phyloP scores from a whole-genome alignment of 306 rosid genomes.

The Cucurbita argyrosperma region DNA sequence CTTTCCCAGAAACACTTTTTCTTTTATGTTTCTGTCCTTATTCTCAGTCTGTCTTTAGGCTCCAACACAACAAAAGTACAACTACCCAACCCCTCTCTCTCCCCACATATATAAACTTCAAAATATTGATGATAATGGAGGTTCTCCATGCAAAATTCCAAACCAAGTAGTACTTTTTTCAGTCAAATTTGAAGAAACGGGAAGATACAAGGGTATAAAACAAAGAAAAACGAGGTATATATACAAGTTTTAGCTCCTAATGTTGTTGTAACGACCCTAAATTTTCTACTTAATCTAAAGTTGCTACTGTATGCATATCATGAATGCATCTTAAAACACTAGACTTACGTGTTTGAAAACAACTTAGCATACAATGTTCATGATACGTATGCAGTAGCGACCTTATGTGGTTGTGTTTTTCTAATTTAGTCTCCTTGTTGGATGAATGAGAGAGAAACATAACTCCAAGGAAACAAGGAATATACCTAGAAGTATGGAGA shows the following conservation, averaged over 20 bases:
- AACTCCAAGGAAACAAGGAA: background rate
- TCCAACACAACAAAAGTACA: background rate
- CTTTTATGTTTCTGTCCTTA: constrained; percentile 9
- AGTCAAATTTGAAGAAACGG: background rate
- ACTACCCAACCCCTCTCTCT: background rate
- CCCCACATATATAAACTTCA: background rate
- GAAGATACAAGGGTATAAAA: background rate
- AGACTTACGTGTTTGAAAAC: too few relatives aligned
- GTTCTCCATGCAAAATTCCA: background rate
- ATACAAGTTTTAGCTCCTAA: too few relatives aligned
- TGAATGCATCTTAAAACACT: too few relatives aligned
- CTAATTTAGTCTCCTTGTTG: too few relatives aligned
- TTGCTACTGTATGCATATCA: too few relatives aligned
- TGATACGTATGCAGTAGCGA: too few relatives aligned
- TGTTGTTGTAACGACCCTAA: too few relatives aligned
- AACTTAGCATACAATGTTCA: too few relatives aligned
- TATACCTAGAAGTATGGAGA: constrained; percentile 5
- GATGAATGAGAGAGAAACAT: too few relatives aligned
- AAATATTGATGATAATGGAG: background rate
- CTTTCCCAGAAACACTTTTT: constrained; percentile 5
- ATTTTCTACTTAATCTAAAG: too few relatives aligned
- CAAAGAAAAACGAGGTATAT: background rate
- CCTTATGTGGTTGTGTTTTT: too few relatives aligned
- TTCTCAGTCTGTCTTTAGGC: constrained; percentile 1
- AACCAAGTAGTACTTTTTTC: background rate